Conservation (phyloP, 805 yeast species). For the Ogataea haglerorum region DNA sequence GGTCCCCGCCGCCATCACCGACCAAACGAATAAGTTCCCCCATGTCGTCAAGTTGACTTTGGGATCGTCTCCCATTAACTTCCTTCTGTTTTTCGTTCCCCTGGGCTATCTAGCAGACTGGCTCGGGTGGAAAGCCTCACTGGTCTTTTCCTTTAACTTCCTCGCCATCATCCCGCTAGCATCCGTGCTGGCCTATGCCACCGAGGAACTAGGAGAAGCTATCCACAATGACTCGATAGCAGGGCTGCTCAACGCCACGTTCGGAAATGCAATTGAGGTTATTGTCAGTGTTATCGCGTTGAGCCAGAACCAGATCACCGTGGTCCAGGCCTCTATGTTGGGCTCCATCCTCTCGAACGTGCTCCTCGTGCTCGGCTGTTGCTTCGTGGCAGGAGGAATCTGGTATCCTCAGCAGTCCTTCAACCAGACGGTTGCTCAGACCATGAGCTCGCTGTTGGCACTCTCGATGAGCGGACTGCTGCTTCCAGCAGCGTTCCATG, state of each 20-base stretch:
- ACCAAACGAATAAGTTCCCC: slow-evolving; percentile 3
- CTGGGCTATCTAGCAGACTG: slow-evolving; percentile 75
- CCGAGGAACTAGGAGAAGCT: slow-evolving; percentile 84
- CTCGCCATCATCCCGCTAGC: slow-evolving; percentile 92
- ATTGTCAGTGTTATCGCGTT: slow-evolving; percentile 92
- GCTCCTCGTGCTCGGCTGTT: slow-evolving; percentile 89
- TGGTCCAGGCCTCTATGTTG: slow-evolving; percentile 96
- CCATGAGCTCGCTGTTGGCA: slow-evolving; percentile 92
- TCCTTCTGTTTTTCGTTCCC: slow-evolving; percentile 80
- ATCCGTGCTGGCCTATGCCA: slow-evolving; percentile 82
- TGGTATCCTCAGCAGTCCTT: slow-evolving; percentile 82
- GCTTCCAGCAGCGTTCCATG: slow-evolving; percentile 95
- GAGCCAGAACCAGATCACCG: slow-evolving; percentile 78
- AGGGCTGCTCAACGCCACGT: slow-evolving; percentile 91
- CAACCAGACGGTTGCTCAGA: slow-evolving; percentile 96
- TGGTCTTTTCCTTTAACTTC: slow-evolving; percentile 72
- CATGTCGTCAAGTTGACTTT: slow-evolving; percentile 17
- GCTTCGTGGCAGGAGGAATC: slow-evolving; percentile 90
- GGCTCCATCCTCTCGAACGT: slow-evolving; percentile 90
- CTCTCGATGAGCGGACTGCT: slow-evolving; percentile 84
- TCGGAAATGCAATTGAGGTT: slow-evolving; percentile 96
- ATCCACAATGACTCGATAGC: slow-evolving; percentile 87
- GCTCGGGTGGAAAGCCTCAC: slow-evolving; percentile 49
- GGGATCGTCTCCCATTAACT: slow-evolving; percentile 57
- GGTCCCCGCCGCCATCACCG: slow-evolving; percentile 1